Percentiles rank a stretch among this genome's conserved stretches.
Evolutionary conservation across 768 basidiomycete genomes (phyloP).

Genomic region (Suillus paluster): DNA sequence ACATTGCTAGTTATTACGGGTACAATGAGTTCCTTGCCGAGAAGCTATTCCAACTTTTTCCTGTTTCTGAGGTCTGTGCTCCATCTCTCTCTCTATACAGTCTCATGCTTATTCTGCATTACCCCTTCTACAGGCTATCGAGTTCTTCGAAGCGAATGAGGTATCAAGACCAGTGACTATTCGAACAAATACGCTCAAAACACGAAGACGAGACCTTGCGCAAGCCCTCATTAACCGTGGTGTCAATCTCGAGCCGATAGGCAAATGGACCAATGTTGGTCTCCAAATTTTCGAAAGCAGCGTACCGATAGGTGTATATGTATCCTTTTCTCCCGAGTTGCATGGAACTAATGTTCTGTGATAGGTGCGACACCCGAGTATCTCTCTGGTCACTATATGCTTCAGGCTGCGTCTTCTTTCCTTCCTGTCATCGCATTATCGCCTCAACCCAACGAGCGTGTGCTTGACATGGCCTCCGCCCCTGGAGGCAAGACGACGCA

Average conservation of each 20-base stretch:
- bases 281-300: constrained; percentile 97
- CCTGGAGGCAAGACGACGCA: constrained; percentile 99
- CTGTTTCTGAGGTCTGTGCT: constrained; percentile 79
- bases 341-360: constrained; percentile 3
- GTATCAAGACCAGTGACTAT: constrained; percentile 96
- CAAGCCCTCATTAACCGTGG: constrained; percentile 94
- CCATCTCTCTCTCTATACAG: constrained; percentile 9
- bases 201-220: constrained; percentile 91
- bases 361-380: constrained; percentile 96
- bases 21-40: constrained; percentile 96
- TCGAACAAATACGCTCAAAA: constrained; percentile 94
- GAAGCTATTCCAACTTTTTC: constrained; percentile 93
- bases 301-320: constrained; percentile 80
- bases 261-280: constrained; percentile 99
- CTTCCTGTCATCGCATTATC: constrained; percentile 96
- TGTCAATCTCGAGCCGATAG: constrained; percentile 96
- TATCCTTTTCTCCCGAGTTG: neutral
- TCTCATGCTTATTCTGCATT: constrained; percentile 10
- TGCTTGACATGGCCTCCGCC: constrained; percentile 98
- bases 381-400: constrained; percentile 98
- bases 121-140: constrained; percentile 72
- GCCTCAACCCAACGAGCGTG: constrained; percentile 91
- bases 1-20: constrained; percentile 95
- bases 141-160: constrained; percentile 98
- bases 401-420: constrained; percentile 98